Evolutionary conservation across 768 basidiomycete species (phyloP).

Genomic region (Leccinellum luteum): DNA sequence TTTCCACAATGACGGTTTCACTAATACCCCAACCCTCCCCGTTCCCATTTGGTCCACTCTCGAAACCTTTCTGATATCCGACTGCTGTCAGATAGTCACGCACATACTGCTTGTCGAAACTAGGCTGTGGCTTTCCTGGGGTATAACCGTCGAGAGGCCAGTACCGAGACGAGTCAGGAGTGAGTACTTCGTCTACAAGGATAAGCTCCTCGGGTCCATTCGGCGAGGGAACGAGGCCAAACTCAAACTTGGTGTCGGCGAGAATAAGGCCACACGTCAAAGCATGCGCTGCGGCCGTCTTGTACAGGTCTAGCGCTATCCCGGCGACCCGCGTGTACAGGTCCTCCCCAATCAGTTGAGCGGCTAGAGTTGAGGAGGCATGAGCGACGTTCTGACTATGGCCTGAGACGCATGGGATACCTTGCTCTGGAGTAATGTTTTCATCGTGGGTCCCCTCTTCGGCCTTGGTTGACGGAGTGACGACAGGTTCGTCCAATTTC

Average conservation of each 20-base stretch:
- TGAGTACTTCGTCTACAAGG: slow-evolving; percentile 94
- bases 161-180: slow-evolving; percentile 96
- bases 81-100: slow-evolving; percentile 79
- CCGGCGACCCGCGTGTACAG: slow-evolving; percentile 60
- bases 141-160: slow-evolving; percentile 81
- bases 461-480: slow-evolving; percentile 97
- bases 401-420: slow-evolving; percentile 34
- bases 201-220: slow-evolving; percentile 53
- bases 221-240: slow-evolving; percentile 66
- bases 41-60: slow-evolving; percentile 64
- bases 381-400: neutral
- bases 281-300: slow-evolving; percentile 72
- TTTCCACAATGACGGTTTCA: slow-evolving; percentile 72
- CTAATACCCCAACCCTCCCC: slow-evolving; percentile 79
- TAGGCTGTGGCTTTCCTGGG: slow-evolving; percentile 74
- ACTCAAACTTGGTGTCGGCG: slow-evolving; percentile 99
- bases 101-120: slow-evolving; percentile 97
- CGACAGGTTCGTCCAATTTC: slow-evolving; percentile 76
- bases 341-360: slow-evolving; percentile 61
- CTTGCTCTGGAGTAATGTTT: slow-evolving; percentile 85
- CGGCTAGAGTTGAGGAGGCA: slow-evolving; percentile 41
- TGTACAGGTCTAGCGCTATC: slow-evolving; percentile 64
- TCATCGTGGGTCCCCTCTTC: slow-evolving; percentile 94
- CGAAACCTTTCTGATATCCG: slow-evolving; percentile 79
- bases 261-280: slow-evolving; percentile 80